A percentile compares a stretch with the other conserved stretches of the same genome.
Conservation (phyloP, 805 yeast genomes). For the Metschnikowia kofuensis region DNA sequence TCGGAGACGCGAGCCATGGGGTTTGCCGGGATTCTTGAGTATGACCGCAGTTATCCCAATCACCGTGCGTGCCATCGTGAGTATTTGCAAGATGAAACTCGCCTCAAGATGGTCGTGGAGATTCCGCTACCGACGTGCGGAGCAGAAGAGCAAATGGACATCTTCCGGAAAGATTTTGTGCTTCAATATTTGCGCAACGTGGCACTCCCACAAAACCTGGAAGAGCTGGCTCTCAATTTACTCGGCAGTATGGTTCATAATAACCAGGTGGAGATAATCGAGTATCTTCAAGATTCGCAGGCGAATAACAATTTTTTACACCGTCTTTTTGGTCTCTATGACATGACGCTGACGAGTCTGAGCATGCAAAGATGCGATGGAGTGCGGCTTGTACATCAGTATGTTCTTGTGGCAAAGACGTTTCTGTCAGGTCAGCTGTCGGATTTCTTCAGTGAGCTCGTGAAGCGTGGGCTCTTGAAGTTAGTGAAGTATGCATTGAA, state of each 20-base stretch:
- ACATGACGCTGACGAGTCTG: conserved; percentile 8
- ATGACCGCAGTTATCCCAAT: conserved; percentile 83
- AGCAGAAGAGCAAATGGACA: conserved; percentile 38
- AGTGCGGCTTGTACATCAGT: conserved; percentile 74
- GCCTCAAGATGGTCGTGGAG: conserved; percentile 63
- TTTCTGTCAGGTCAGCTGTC: conserved; percentile 59
- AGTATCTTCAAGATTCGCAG: conserved; percentile 49
- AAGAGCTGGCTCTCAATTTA: conserved; percentile 71
- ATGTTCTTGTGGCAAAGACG: conserved; percentile 69
- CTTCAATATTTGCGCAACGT: conserved; percentile 84
- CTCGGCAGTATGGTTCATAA: conserved; percentile 64
- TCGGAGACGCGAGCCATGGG: conserved; percentile 41
- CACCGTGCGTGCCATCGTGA: conserved; percentile 78
- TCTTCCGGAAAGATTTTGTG: conserved; percentile 72
- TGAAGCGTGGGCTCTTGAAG: conserved; percentile 66
- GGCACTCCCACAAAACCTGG: conserved; percentile 75
- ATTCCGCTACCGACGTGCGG: conserved; percentile 46
- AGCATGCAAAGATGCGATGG: conserved; percentile 54
- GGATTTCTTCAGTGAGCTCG: conserved; percentile 59
- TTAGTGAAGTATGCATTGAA: conserved; percentile 71
- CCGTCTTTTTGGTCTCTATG: conserved; percentile 58
- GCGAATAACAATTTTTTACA: conserved; percentile 45
- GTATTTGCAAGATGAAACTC: conserved; percentile 53
- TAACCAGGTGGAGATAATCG: conserved; percentile 67
- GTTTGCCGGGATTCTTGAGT: conserved; percentile 75